phyloP scores from a whole-genome alignment of 2,329 filamentous ascomycete genomes.

The Ustulina deusta region DNA sequence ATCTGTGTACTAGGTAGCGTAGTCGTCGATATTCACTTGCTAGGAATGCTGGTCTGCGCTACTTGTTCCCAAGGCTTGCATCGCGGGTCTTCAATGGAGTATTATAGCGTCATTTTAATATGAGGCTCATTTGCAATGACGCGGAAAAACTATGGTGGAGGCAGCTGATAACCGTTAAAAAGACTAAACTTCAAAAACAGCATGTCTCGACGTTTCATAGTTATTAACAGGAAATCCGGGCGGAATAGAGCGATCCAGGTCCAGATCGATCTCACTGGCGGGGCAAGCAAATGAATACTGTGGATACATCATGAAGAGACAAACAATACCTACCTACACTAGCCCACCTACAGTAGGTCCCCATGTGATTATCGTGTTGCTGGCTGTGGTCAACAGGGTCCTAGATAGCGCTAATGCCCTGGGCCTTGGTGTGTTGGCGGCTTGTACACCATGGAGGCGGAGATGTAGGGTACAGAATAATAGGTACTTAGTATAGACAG shows the following conservation, averaged over 20 bases:
- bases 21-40: not conserved
- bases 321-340: not conserved
- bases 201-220: constrained; percentile 31
- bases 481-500: not conserved
- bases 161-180: constrained; percentile 1
- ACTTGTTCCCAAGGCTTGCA: not conserved
- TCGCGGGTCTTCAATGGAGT: not conserved
- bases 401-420: not conserved
- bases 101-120: constrained; percentile 1
- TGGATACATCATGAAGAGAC: constrained; percentile 10
- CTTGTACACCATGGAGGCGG: too few species aligned
- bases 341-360: not conserved
- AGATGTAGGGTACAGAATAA: too few species aligned
- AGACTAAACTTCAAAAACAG: not conserved
- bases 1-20: not conserved
- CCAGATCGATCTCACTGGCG: constrained; percentile 27
- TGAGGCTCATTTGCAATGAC: constrained; percentile 3
- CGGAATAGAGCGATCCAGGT: constrained; percentile 29
- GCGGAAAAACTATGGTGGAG: constrained; percentile 8
- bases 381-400: not conserved
- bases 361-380: not conserved
- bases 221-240: constrained; percentile 24
- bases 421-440: not conserved
- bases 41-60: constrained; percentile 6
- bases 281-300: constrained; percentile 18